Evolutionary conservation across 305 asterid species (phyloP), one percentile per base, ranked within the genome.

Genomic region (Solanum hybrid): DNA sequence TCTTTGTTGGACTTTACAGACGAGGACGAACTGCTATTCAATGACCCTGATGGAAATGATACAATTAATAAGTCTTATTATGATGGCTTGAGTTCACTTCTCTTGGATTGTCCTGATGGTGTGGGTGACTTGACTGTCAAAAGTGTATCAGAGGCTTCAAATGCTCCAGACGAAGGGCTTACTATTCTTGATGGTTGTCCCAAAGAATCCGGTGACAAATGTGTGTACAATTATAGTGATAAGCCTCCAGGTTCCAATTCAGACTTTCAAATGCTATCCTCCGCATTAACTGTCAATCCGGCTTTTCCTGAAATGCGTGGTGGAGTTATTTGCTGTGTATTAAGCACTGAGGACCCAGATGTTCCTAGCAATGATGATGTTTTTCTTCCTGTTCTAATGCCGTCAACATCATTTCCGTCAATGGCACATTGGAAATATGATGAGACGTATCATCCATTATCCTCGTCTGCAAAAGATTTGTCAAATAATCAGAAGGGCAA

Each of bases 361-460:
- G 92, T 97, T 90, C 98, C 99, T 24, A 90, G 94, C 92, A 96
- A 97, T 17, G 99, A 96, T 65, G 98, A 97, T 90, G 98, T 96
- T 79, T 96, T 95, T 90, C 96, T 97, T 92, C 97, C 98, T 33
- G 92, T 94, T 33, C 91, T 95, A 84, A 91, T 92, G 89, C 93
- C 98, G 51, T 93, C 95, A 41, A 93, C 94, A 4, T 68, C 93
- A 73, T 88, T 36, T 87, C 87, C 94, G 45, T 88, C 92, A 6
- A 90, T 93, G 88, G 32, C 89, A 15, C 90, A 90, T 45, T 88
- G 94, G 93, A 91, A 89, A 90, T 89, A 77, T 88, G 90, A 91
- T 75, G 94, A 90, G 80, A 83, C 92, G 45, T 86, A 89, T 91
- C 91, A 90, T 93, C 92, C 93, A 22, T 80, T 81, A 81, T 87